A percentile compares a stretch with the other conserved stretches of the same genome.
Conservation (phyloP, 352 stramenopile genomes). For the Globisporangium radiosum region DNA sequence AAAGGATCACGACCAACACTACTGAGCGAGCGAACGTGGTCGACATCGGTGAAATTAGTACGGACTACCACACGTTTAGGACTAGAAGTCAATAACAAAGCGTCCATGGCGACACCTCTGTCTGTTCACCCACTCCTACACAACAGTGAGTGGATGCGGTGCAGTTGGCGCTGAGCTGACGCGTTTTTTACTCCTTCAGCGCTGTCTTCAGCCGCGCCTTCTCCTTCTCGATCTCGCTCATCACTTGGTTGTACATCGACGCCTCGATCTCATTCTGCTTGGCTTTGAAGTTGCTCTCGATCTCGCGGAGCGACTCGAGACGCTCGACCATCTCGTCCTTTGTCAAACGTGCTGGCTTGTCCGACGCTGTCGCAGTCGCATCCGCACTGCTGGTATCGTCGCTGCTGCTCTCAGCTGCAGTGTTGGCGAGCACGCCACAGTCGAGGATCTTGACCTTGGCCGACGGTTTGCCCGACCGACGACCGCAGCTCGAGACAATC, state of each 20-base stretch:
- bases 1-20: too few species aligned
- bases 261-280: conserved; percentile 57
- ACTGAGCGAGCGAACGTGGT: too few species aligned
- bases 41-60: too few species aligned
- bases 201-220: conserved; percentile 55
- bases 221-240: conserved; percentile 63
- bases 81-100: too few species aligned
- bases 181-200: conserved; percentile 26
- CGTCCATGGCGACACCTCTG: too few species aligned
- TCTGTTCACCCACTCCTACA: too few species aligned
- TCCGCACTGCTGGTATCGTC: conserved; percentile 4
- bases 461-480: conserved; percentile 82
- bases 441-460: conserved; percentile 90
- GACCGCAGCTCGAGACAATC: conserved; percentile 71
- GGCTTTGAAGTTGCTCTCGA: conserved; percentile 47
- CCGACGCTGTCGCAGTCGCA: not conserved
- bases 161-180: too few species aligned
- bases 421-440: conserved; percentile 40
- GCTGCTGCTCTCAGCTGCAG: conserved; percentile 11
- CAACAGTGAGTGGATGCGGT: too few species aligned
- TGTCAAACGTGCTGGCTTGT: conserved; percentile 28
- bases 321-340: conserved; percentile 58
- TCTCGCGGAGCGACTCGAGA: conserved; percentile 50
- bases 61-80: too few species aligned
- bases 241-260: conserved; percentile 53